Evolutionary conservation across 176 grass and related monocot species (phyloP).

Genomic region (Rhynchospora breviuscula): DNA sequence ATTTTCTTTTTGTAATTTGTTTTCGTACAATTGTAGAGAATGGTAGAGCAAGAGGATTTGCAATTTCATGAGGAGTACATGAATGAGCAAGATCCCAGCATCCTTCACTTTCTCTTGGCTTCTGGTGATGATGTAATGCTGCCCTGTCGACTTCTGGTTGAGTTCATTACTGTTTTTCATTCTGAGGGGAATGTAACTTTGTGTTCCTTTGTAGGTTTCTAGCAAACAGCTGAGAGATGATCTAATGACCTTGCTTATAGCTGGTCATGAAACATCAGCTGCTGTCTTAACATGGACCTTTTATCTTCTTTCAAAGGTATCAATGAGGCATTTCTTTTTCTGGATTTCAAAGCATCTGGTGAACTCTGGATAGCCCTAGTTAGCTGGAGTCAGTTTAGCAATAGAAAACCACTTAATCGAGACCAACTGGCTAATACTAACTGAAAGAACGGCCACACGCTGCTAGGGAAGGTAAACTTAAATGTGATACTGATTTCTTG

Average conservation of each 20-base stretch:
- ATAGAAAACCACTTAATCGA: background rate
- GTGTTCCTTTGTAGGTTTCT: conserved; percentile 51
- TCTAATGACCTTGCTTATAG: conserved; percentile 96
- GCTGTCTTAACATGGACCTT: conserved; percentile 97
- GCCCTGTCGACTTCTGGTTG: background rate
- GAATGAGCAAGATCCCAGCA: conserved; percentile 96
- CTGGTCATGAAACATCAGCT: conserved; percentile 94
- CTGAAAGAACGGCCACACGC: background rate
- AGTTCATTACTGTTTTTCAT: background rate
- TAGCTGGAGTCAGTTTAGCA: background rate
- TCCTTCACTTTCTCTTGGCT: conserved; percentile 95
- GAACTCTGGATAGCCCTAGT: background rate
- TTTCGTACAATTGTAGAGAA: conserved; percentile 48
- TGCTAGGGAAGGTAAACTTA: background rate
- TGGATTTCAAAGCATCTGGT: background rate
- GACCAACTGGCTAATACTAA: background rate
- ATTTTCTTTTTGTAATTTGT: conserved; percentile 13
- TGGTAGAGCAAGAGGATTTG: conserved; percentile 91
- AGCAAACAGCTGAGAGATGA: conserved; percentile 97
- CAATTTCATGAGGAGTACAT: conserved; percentile 97
- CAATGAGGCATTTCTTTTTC: background rate
- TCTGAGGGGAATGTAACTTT: conserved; percentile 8
- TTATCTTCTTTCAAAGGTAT: conserved; percentile 95
- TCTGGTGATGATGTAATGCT: conserved; percentile 90
- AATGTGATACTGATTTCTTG: background rate